Evolutionary conservation across 805 yeast species (phyloP), one percentile per base, ranked within the genome.

Genomic region (Monosporozyma unispora): DNA sequence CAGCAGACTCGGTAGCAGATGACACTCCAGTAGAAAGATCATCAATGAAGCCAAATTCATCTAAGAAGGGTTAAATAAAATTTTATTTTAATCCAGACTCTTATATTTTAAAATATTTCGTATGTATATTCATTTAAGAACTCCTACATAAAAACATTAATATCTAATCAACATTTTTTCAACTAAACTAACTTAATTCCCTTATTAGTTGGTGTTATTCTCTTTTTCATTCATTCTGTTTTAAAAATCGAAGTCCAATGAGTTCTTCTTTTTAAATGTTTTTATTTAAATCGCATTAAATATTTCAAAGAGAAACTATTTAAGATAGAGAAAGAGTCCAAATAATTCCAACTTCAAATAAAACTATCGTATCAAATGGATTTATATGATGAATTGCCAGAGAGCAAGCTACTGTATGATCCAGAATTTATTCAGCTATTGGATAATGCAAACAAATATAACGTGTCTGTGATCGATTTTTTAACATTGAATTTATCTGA

Each of bases 381-480:
- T 51, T 62, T 72, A 33, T 71, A 72, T 54, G 70, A 70, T 48
- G 71, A 70, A 50, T 59, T 70, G 27, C 74, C 75, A 0, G 47
- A 58, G 7, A 65, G 76, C 19, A 46, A 54, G 16, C 54, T 71
- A 16, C 58, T 72, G n/a, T 61, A 61, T 52, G 64, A 63, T 3
- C 66, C 65, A 1, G 58, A 62, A n/a, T 70, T 61, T 53, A 52
- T 53, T 8, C 56, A 52, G 2, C 54, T 71, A 43, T 47, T 67
- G 16, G 61, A 62, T 3, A 54, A 66, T 3, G 60, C 70, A 14
- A 55, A 47, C 22, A 53, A 50, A 10, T 57, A 56, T 46, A 62
- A 66, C 22, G 59, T 77, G 2, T 61, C 76, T 0, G 64, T 70
- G 0, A 54, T 70, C 3, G 80, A 76, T 45, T 58, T 77, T 10